These are phyloP conservation scores for Melaleuca alternifolia DNA, from an alignment of 345 rosid genomes.

Conservation along the genomic window DNA sequence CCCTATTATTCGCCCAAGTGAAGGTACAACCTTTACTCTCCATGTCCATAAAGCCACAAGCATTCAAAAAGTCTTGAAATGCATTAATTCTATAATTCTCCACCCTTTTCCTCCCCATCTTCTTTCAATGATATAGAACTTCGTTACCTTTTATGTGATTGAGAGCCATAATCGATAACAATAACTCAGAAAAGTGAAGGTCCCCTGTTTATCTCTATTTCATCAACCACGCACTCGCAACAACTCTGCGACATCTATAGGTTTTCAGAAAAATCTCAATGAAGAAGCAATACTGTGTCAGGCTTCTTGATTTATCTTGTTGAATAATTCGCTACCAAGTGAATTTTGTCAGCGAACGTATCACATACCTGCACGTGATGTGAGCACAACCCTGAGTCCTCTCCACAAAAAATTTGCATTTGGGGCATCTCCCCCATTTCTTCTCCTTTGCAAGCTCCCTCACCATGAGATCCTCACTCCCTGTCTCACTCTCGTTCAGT, in stretches of 20 bases:
- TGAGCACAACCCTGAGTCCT: constrained; percentile 30
- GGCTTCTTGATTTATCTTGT: neutral
- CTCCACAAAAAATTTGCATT: constrained; percentile 28
- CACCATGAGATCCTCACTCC: constrained; percentile 27
- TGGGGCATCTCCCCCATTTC: constrained; percentile 35
- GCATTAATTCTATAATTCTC: no score
- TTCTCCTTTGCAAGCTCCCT: constrained; percentile 21
- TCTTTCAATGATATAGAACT: no score
- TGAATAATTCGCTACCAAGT: neutral
- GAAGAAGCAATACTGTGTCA: neutral
- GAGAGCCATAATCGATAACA: neutral
- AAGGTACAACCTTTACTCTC: no score
- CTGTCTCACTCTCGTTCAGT: constrained; percentile 21
- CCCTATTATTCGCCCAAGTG: no score
- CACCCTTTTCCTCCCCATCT: no score
- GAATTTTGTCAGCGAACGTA: neutral
- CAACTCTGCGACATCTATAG: neutral
- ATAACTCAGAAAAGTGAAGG: neutral
- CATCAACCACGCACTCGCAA: neutral
- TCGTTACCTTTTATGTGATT: neutral
- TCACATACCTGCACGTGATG: constrained; percentile 28
- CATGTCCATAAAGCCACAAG: no score
- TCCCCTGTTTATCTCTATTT: neutral
- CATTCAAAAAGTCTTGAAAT: no score
- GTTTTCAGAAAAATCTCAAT: neutral